These are phyloP conservation scores for Neurospora sp. DNA, from an alignment of 495 filamentous ascomycete genomes.

Conservation along the genomic window DNA sequence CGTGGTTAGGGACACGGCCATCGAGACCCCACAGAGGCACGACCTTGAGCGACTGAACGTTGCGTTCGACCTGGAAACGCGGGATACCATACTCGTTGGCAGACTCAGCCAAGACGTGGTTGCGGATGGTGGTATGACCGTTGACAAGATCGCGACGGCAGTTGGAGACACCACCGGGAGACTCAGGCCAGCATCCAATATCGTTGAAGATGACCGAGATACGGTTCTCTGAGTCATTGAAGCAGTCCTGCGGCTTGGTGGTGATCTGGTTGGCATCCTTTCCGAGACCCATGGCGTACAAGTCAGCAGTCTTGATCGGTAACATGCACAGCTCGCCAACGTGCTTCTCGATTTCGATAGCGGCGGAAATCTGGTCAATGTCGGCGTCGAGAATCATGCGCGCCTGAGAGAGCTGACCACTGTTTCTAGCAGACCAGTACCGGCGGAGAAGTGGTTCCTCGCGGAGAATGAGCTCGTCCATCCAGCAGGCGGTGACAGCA, in stretches of 20 bases:
- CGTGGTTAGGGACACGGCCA: constrained; percentile 52
- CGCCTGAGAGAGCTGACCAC: constrained; percentile 42
- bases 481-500: constrained; percentile 51
- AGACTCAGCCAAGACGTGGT: constrained; percentile 57
- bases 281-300: constrained; percentile 56
- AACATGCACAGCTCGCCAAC: constrained; percentile 47
- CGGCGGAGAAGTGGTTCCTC: constrained; percentile 41
- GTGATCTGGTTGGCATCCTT: constrained; percentile 42
- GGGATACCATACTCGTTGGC: constrained; percentile 57
- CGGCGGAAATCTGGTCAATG: constrained; percentile 50
- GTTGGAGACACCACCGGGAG: constrained; percentile 56
- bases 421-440: constrained; percentile 50
- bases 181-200: constrained; percentile 57
- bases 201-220: constrained; percentile 56
- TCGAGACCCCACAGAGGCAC: constrained; percentile 59
- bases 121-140: constrained; percentile 48
- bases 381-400: constrained; percentile 45
- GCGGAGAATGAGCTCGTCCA: constrained; percentile 52
- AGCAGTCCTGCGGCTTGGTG: constrained; percentile 28
- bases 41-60: constrained; percentile 54
- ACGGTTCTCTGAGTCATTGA: constrained; percentile 40
- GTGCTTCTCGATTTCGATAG: constrained; percentile 50
- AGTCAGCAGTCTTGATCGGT: constrained; percentile 51
- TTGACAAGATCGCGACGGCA: constrained; percentile 62
- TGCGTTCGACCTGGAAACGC: constrained; percentile 56